Evolutionary conservation across 257 asterid species (phyloP).

Genomic region (Verbena officinalis): DNA sequence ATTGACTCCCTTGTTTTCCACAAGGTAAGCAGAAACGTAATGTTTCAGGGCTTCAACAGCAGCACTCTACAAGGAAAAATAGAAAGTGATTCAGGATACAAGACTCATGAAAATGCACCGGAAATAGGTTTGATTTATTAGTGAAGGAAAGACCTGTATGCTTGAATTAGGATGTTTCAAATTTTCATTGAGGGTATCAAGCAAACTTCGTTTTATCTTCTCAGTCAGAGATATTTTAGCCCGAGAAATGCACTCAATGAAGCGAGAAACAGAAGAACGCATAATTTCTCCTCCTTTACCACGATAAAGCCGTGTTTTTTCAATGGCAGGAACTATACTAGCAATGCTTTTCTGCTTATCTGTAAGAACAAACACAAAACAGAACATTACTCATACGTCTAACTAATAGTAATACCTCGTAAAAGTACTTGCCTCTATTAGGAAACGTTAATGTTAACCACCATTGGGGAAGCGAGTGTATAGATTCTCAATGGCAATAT

Average conservation of each 20-base stretch:
- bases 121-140: constrained; percentile 4
- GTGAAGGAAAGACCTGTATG: constrained; percentile 74
- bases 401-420: constrained; percentile 10
- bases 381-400: constrained; percentile 25
- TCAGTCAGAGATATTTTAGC: constrained; percentile 64
- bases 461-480: no score
- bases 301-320: constrained; percentile 95
- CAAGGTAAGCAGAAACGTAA: constrained; percentile 61
- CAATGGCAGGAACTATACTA: constrained; percentile 90
- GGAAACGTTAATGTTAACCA: no score
- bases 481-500: no score
- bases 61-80: constrained; percentile 55
- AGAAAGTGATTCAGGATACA: constrained; percentile 27
- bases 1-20: constrained; percentile 51
- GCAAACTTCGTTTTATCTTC: constrained; percentile 67
- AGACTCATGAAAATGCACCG: constrained; percentile 17
- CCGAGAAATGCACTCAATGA: constrained; percentile 76
- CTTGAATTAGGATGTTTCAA: constrained; percentile 89
- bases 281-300: constrained; percentile 99
- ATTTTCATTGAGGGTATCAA: constrained; percentile 86
- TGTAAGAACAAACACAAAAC: constrained; percentile 35
- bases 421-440: background rate
- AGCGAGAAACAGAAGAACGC: constrained; percentile 96
- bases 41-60: constrained; percentile 78
- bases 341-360: constrained; percentile 77